Evolutionary conservation across 2,329 filamentous ascomycete genomes (phyloP).

Genomic region (Parafenestella ontariensis): DNA sequence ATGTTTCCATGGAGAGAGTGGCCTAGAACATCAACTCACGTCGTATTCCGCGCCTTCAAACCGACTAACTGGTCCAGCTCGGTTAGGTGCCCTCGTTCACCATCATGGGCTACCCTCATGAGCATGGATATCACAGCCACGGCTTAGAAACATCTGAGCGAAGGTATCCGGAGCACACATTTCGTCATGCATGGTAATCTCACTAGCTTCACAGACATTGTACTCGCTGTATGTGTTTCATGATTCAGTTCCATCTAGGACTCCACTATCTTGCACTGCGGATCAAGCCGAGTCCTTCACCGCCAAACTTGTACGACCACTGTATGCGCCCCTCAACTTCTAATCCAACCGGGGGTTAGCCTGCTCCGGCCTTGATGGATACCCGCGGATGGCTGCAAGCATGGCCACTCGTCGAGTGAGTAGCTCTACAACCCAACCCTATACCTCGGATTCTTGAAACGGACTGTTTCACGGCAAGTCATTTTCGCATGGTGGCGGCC

Average conservation of each 20-base stretch:
- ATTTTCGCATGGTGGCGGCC: conserved; percentile 11
- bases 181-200: not conserved
- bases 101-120: not conserved
- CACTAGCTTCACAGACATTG: not conserved
- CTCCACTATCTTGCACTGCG: not conserved
- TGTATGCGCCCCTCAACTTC: conserved; percentile 22
- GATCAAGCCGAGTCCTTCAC: conserved; percentile 23
- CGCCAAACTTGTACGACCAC: conserved; percentile 43
- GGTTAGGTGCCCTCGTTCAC: not conserved
- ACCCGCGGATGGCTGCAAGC: conserved; percentile 18
- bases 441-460: conserved; percentile 40
- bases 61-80: not conserved
- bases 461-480: conserved; percentile 14
- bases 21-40: not conserved
- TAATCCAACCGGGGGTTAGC: conserved; percentile 23
- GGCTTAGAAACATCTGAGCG: not conserved
- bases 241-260: not conserved
- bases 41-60: not conserved
- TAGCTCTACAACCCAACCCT: conserved; percentile 15
- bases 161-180: not conserved
- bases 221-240: not conserved
- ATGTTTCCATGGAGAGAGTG: not conserved
- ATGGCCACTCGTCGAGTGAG: conserved; percentile 15
- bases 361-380: conserved; percentile 10
- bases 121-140: not conserved